Evolutionary conservation across 1,284 basidiomycete species (phyloP).

Genomic region (Xanthoconium separans): DNA sequence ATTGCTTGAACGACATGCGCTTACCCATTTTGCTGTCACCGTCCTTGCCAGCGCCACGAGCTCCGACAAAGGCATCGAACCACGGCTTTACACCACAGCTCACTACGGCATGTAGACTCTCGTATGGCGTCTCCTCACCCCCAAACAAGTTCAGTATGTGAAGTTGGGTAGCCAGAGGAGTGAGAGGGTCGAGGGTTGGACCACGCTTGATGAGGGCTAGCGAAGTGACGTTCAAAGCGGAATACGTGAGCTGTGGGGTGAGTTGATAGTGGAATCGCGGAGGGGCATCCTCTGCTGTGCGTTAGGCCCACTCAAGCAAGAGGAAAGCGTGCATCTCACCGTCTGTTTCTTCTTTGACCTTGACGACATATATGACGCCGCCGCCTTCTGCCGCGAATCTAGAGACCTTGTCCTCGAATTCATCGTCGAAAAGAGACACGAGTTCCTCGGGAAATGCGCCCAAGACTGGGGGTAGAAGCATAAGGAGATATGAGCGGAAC

Average conservation of each 20-base stretch:
- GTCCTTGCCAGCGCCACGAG: constrained; percentile 74
- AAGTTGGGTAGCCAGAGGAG: constrained; percentile 82
- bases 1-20: constrained; percentile 20
- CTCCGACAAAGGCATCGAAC: constrained; percentile 95
- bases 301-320: constrained; percentile 13
- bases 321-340: constrained; percentile 41
- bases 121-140: constrained; percentile 90
- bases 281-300: constrained; percentile 53
- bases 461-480: constrained; percentile 73
- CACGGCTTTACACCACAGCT: constrained; percentile 96
- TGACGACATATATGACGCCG: constrained; percentile 75
- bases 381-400: constrained; percentile 75
- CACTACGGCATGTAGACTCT: constrained; percentile 94
- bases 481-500: constrained; percentile 66
- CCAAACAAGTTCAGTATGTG: constrained; percentile 94
- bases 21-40: constrained; percentile 83
- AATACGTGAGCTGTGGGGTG: constrained; percentile 76
- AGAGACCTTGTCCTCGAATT: constrained; percentile 70
- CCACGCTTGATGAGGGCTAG: constrained; percentile 94
- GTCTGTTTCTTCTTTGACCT: constrained; percentile 68
- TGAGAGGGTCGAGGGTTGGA: constrained; percentile 75
- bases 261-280: constrained; percentile 69
- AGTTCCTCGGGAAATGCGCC: constrained; percentile 64
- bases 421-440: constrained; percentile 66
- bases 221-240: constrained; percentile 78